These are phyloP conservation scores for Actinomortierella ambigua DNA, from an alignment of 371 early-diverging fungal genomes.

Conservation along the genomic window DNA sequence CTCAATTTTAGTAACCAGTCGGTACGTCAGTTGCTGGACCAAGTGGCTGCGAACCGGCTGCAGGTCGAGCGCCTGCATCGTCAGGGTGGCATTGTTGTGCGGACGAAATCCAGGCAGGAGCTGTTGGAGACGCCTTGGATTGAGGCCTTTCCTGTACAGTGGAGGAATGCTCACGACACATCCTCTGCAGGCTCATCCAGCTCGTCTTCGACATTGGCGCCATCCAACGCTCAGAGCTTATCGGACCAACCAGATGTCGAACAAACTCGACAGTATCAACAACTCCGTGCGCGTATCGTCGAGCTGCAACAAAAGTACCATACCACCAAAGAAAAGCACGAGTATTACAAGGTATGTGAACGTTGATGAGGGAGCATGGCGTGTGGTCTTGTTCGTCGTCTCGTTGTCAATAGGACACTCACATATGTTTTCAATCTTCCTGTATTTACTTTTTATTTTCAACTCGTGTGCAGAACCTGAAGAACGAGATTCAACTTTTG, in stretches of 20 bases:
- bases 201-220: no score
- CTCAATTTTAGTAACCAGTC: constrained; percentile 33
- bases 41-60: constrained; percentile 27
- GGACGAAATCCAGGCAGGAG: constrained; percentile 30
- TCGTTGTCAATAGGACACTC: no score
- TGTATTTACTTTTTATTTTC: no score
- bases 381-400: no score
- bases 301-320: constrained; percentile 20
- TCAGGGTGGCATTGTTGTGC: constrained; percentile 35
- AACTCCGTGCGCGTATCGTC: constrained; percentile 25
- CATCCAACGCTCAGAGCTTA: no score
- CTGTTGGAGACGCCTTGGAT: constrained; percentile 28
- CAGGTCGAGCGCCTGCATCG: constrained; percentile 23
- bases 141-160: constrained; percentile 35
- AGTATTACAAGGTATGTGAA: constrained; percentile 28
- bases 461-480: constrained; percentile 11
- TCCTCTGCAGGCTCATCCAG: no score
- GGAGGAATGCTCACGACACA: constrained; percentile 3
- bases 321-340: constrained; percentile 22
- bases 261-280: constrained; percentile 21
- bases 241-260: no score
- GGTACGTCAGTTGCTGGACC: constrained; percentile 34
- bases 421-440: no score
- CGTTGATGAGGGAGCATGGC: no score
- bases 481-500: constrained; percentile 17